These are phyloP conservation scores for Yamadazyma ubonensis DNA, from an alignment of 805 yeast genomes.

Conservation along the genomic window DNA sequence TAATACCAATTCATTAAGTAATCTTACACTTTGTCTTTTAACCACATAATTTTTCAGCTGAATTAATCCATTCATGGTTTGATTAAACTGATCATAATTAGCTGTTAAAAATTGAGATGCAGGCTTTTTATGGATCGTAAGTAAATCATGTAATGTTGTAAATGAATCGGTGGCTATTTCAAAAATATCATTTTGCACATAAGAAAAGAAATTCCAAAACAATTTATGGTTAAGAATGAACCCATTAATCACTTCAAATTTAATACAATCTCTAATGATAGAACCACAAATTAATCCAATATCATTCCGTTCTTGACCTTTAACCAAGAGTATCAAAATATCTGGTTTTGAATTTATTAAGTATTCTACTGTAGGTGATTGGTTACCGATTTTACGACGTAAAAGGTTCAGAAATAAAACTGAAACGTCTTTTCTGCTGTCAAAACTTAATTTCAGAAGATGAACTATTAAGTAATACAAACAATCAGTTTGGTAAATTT, in stretches of 20 bases:
- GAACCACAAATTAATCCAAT: conserved; percentile 71
- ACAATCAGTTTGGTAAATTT: conserved; percentile 70
- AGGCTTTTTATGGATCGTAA: conserved; percentile 66
- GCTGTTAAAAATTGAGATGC: conserved; percentile 67
- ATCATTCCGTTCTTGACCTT: conserved; percentile 73
- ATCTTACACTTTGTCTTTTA: conserved; percentile 81
- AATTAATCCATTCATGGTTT: conserved; percentile 65
- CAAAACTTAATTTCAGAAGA: conserved; percentile 76
- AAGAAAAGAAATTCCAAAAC: conserved; percentile 82
- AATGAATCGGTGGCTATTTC: conserved; percentile 91
- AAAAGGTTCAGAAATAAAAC: conserved; percentile 71
- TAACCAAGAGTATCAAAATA: conserved; percentile 58
- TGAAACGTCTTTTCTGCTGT: conserved; percentile 81
- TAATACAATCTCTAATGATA: conserved; percentile 81
- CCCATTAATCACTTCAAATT: conserved; percentile 66
- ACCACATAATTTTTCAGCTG: conserved; percentile 84
- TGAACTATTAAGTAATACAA: conserved; percentile 59
- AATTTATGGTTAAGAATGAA: conserved; percentile 56
- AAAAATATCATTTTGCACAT: conserved; percentile 72
- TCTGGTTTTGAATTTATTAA: conserved; percentile 60
- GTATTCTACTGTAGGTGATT: conserved; percentile 87
- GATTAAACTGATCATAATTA: conserved; percentile 59
- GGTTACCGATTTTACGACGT: conserved; percentile 71
- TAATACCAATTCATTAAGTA: conserved; percentile 69
- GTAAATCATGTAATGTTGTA: conserved; percentile 66